Base-by-base conservation (phyloP, 2,329 filamentous ascomycete species). In the Phialophora expanda region DNA sequence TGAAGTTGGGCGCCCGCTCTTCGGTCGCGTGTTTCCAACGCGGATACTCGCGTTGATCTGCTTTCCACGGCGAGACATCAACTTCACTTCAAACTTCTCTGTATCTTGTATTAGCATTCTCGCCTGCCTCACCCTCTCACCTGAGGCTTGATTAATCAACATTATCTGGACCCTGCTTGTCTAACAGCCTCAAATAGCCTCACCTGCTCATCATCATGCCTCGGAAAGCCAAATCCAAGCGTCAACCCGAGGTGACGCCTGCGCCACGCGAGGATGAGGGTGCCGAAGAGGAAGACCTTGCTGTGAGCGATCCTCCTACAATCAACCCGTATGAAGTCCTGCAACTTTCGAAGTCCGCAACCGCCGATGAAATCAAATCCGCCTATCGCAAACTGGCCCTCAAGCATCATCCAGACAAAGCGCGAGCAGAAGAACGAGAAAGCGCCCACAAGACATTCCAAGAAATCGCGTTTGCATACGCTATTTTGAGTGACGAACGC, bases 401-500 rank as follows among this genome's bases (percentile, higher is more conserved):
- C 66, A 91, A 87, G 76, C 85, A 91, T 73, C 93, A 97, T 73
- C 89, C 89, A 90, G 93, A 97, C 84, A 97, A 97, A 81, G 91
- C 88, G 3, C 71, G 86, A 17, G 82, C 86, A 0, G 84, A 87
- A 24, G 81, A 89, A 60, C 92, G 92, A 74, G 84, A 88, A 28
- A 81, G 85, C 50, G 94, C 95, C 1, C 89, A 97, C 73, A 83
- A 84, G 67, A 89, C 86, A 61, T 99, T 99, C 77, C 95, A 99
- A 78, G 84, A 90, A 72, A 88, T 99, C 72, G 94, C 94, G 26
- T 94, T 97, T 74, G 94, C 95, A 60, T 97, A 98, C 75, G 94
- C 93, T 38, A 87, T 99, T 57, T 90, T 99, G 41, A 97, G 92
- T 34, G 92, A 97, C 72, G 84, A 90, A 24, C 83, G 84, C 22